Evolutionary conservation across 2,329 filamentous ascomycete species (phyloP).

Genomic region (Epichloe hybrida): DNA sequence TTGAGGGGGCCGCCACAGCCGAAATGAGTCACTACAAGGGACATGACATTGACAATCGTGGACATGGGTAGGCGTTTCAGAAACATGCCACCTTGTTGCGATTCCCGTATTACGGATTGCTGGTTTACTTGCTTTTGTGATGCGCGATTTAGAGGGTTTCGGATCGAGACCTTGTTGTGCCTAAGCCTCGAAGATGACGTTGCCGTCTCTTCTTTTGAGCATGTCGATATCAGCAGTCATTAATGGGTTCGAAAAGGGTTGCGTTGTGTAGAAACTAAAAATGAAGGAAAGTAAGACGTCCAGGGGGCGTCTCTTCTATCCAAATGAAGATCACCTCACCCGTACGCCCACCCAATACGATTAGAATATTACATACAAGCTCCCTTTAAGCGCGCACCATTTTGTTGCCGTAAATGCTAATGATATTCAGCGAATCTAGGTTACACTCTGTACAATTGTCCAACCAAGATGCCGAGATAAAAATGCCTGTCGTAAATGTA

Average conservation of each 20-base stretch:
- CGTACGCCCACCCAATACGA: slow-evolving; percentile 18
- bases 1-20: too few species aligned
- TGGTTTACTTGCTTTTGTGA: too few species aligned
- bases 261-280: background rate
- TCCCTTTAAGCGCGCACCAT: background rate
- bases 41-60: background rate
- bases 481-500: slow-evolving; percentile 19
- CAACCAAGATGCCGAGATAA: slow-evolving; percentile 7
- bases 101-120: too few species aligned
- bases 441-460: too few species aligned
- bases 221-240: background rate
- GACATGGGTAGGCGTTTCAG: background rate
- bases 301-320: too few species aligned
- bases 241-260: slow-evolving; percentile 1
- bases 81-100: background rate
- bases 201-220: too few species aligned
- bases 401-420: slow-evolving; percentile 12
- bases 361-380: slow-evolving; percentile 34
- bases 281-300: background rate
- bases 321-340: too few species aligned
- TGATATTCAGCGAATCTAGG: too few species aligned
- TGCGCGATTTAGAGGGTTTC: background rate
- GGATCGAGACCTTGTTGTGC: background rate
- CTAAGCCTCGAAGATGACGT: too few species aligned
- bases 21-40: background rate